Percentiles rank a stretch among this genome's conserved stretches.
These are phyloP conservation scores for Oropetium thomaeum DNA, from an alignment of 176 grass and related monocot genomes.

Conservation along the genomic window DNA sequence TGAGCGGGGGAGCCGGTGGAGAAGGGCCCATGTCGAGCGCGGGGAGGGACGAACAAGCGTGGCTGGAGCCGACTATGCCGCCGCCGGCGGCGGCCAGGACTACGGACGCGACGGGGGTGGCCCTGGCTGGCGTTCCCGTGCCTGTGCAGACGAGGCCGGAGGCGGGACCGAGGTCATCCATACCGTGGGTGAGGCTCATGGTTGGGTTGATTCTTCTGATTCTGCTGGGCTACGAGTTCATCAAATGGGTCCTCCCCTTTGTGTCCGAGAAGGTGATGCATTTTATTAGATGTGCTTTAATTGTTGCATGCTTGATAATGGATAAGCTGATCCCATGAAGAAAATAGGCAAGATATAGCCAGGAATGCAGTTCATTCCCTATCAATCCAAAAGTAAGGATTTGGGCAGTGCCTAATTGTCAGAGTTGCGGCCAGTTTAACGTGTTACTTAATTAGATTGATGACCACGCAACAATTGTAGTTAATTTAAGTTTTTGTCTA, in stretches of 20 bases:
- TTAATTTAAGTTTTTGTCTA: no score
- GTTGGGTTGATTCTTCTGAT: constrained; percentile 32
- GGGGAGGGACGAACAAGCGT: constrained; percentile 29
- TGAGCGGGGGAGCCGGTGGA: background rate
- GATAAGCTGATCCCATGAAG: background rate
- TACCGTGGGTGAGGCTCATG: constrained; percentile 57
- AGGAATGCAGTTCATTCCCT: no score
- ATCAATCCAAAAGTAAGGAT: no score
- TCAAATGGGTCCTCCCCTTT: constrained; percentile 82
- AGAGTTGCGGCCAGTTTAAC: no score
- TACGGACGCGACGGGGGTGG: background rate
- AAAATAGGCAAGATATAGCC: background rate
- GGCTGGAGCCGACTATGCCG: constrained; percentile 24
- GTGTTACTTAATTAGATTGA: no score
- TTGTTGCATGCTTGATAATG: background rate
- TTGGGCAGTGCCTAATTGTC: no score
- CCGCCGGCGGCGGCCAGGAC: background rate
- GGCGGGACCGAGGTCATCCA: constrained; percentile 1
- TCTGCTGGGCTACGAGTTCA: constrained; percentile 43
- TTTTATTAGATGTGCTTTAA: background rate
- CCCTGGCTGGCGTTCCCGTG: background rate
- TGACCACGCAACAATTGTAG: no score
- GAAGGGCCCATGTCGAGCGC: constrained; percentile 4
- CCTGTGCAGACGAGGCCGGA: constrained; percentile 5
- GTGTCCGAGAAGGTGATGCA: constrained; percentile 76